Conservation (phyloP, 345 rosid genomes). For the Eucalyptus sideroxylon region DNA sequence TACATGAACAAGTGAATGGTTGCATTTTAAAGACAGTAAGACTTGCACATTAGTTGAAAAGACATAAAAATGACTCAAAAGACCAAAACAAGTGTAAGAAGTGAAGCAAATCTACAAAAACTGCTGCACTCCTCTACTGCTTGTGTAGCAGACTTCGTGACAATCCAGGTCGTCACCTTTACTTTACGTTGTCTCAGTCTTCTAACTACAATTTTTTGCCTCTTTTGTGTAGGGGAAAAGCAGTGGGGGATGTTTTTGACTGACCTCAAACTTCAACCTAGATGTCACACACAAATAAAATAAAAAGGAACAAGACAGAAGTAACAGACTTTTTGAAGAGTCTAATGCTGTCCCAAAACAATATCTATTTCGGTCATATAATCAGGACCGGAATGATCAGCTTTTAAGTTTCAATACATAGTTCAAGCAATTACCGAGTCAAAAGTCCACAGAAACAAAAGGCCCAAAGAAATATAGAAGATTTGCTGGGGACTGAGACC, state of each 20-base stretch:
- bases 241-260: background rate
- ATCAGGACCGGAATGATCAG: background rate
- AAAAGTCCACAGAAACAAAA: conserved; percentile 65
- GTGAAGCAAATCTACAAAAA: background rate
- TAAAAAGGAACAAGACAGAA: background rate
- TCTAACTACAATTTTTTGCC: background rate
- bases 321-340: background rate
- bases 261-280: background rate
- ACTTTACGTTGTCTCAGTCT: background rate
- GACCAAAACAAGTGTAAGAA: background rate
- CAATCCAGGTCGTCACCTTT: background rate
- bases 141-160: background rate
- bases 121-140: background rate
- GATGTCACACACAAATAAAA: background rate
- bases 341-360: background rate
- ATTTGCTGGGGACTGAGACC: conserved; percentile 47
- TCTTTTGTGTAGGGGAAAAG: background rate
- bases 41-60: background rate
- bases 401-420: background rate
- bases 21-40: background rate
- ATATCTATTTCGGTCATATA: background rate
- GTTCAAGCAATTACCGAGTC: conserved; percentile 37
- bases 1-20: background rate
- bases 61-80: background rate
- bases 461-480: conserved; percentile 48